Evolutionary conservation across 768 basidiomycete species (phyloP).

Genomic region (Pisolithus marmoratus): DNA sequence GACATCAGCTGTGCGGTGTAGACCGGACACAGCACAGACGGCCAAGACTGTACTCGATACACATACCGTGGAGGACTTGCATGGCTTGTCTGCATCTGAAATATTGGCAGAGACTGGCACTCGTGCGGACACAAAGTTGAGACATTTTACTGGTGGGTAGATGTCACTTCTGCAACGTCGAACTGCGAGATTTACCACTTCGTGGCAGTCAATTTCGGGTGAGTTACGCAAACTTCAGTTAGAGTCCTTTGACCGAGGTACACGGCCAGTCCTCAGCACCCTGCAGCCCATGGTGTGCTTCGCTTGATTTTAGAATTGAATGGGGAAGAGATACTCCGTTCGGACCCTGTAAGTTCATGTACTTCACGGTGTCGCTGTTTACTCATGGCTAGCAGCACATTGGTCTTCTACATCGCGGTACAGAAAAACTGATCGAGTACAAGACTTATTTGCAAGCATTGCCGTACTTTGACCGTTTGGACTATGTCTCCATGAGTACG

Average conservation of each 20-base stretch:
- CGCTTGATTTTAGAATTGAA: slow-evolving; percentile 97
- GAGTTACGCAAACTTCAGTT: slow-evolving; percentile 12
- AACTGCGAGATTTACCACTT: background rate
- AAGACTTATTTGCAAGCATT: slow-evolving; percentile 97
- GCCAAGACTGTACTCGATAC: slow-evolving; percentile 50
- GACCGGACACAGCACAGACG: slow-evolving; percentile 20
- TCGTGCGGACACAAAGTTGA: slow-evolving; percentile 71
- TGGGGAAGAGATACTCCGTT: slow-evolving; percentile 89
- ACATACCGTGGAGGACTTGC: slow-evolving; percentile 80
- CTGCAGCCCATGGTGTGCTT: slow-evolving; percentile 97
- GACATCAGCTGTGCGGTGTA: slow-evolving; percentile 18
- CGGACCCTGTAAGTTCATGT: slow-evolving; percentile 59
- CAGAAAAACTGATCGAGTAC: slow-evolving; percentile 98
- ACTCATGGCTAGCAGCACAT: slow-evolving; percentile 57
- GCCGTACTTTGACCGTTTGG: slow-evolving; percentile 97
- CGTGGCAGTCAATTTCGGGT: slow-evolving; percentile 86
- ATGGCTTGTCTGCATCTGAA: slow-evolving; percentile 71
- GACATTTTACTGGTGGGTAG: slow-evolving; percentile 86
- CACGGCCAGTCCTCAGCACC: slow-evolving; percentile 71
- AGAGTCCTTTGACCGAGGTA: background rate
- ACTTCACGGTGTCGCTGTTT: background rate
- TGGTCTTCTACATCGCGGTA: slow-evolving; percentile 93
- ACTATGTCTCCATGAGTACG: slow-evolving; percentile 99
- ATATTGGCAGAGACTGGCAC: slow-evolving; percentile 72
- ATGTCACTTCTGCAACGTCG: background rate